Conservation (phyloP, 805 yeast genomes). For the Ogataea philodendri region DNA sequence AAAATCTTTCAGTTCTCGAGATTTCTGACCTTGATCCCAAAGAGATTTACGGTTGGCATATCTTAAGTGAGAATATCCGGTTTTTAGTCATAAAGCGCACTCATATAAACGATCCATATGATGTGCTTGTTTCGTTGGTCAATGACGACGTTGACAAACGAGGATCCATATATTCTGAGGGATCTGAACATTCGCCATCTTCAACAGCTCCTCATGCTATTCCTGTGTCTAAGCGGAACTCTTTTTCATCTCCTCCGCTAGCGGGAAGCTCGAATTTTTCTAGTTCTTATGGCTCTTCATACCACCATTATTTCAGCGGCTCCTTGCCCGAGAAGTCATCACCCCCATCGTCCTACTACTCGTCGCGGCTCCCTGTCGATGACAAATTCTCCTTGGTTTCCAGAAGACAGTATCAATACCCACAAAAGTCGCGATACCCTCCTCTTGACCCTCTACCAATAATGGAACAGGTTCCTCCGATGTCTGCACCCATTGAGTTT, state of each 20-base stretch:
- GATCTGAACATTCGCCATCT: constrained; percentile 19
- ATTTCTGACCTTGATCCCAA: constrained; percentile 59
- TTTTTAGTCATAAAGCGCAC: constrained; percentile 53
- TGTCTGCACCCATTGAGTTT: constrained; percentile 1
- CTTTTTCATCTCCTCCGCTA: constrained; percentile 23
- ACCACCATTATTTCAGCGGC: constrained; percentile 27
- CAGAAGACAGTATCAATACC: constrained; percentile 29
- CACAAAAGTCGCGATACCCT: constrained; percentile 20
- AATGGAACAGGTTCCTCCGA: constrained; percentile 1
- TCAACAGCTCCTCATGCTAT: constrained; percentile 19
- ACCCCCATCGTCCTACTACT: constrained; percentile 20
- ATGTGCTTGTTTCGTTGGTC: constrained; percentile 50
- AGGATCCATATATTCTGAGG: constrained; percentile 26
- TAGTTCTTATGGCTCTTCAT: constrained; percentile 22
- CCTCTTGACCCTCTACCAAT: constrained; percentile 9
- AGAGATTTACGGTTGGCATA: constrained; percentile 65
- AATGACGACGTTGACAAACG: constrained; percentile 45
- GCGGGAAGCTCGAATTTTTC: constrained; percentile 12
- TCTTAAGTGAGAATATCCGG: constrained; percentile 50
- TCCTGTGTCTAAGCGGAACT: constrained; percentile 22
- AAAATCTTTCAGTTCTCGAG: constrained; percentile 61
- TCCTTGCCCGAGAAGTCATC: constrained; percentile 28
- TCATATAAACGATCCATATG: constrained; percentile 50
- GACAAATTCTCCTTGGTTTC: constrained; percentile 18
- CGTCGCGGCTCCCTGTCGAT: constrained; percentile 16